Percentiles rank a stretch among this genome's conserved stretches.
Evolutionary conservation across 495 filamentous ascomycete genomes (phyloP).

Genomic region (Friedmanniomyces simplex): DNA sequence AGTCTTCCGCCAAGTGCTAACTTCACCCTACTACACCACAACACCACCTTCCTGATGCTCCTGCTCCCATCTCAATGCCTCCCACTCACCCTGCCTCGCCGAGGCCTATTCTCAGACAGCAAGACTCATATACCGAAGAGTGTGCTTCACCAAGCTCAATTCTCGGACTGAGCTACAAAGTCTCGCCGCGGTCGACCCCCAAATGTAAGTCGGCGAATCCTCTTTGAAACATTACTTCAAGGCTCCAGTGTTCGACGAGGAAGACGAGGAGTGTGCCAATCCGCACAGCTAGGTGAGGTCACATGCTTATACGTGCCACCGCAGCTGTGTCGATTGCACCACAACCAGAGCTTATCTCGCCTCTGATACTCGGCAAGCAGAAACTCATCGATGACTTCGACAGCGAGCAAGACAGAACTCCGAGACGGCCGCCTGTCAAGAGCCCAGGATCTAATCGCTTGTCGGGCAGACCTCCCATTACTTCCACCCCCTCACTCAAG

Average conservation of each 20-base stretch:
- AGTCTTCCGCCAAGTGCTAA: neutral
- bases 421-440: slow-evolving; percentile 22
- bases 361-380: slow-evolving; percentile 27
- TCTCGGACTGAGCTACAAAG: slow-evolving; percentile 3
- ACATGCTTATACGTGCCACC: neutral
- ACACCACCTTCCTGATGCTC: neutral
- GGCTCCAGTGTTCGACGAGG: neutral
- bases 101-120: neutral
- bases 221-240: neutral
- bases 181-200: neutral
- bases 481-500: neutral
- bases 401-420: slow-evolving; percentile 17
- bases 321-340: slow-evolving; percentile 31
- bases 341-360: slow-evolving; percentile 31
- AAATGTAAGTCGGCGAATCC: slow-evolving; percentile 5
- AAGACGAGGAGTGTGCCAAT: no score
- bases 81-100: neutral
- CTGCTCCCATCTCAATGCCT: neutral
- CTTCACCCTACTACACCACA: neutral
- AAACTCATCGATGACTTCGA: slow-evolving; percentile 30
- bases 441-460: slow-evolving; percentile 23
- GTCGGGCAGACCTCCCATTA: slow-evolving; percentile 23
- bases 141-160: slow-evolving; percentile 1
- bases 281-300: neutral
- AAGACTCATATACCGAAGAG: neutral